phyloP scores from a whole-genome alignment of 176 grass and related monocot genomes.

The Lolium multiflorum region DNA sequence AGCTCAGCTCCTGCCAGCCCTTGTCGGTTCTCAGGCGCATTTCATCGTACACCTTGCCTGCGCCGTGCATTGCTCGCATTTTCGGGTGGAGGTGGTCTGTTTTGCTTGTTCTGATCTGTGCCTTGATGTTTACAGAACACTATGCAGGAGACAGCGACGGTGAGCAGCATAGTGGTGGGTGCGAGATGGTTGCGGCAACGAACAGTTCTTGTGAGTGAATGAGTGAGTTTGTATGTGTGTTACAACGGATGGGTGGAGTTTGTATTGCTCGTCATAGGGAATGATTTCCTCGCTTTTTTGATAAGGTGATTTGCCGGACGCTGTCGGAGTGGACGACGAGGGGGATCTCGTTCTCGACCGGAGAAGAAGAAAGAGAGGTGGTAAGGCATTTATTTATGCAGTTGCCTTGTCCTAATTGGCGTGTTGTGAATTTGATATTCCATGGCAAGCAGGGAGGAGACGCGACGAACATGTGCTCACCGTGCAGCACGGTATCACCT shows the following conservation, averaged over 20 bases:
- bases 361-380: conserved; percentile 35
- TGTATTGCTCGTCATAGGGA: too few species aligned
- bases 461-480: conserved; percentile 50
- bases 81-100: background rate
- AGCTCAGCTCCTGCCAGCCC: background rate
- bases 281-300: too few species aligned
- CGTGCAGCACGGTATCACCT: conserved; percentile 77
- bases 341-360: conserved; percentile 79
- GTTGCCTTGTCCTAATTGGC: background rate
- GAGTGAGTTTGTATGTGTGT: background rate
- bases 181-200: background rate
- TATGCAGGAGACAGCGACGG: too few species aligned
- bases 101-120: background rate
- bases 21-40: conserved; percentile 19
- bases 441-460: conserved; percentile 50
- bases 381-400: background rate
- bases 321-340: conserved; percentile 66
- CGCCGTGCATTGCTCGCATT: background rate
- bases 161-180: too few species aligned
- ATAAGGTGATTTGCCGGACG: conserved; percentile 22
- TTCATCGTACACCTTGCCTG: conserved; percentile 50
- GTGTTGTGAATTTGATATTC: background rate
- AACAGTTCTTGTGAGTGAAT: conserved; percentile 19
- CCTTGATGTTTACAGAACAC: background rate
- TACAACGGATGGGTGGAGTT: too few species aligned